phyloP scores from a whole-genome alignment of 306 rosid genomes.

The Inga laurina region DNA sequence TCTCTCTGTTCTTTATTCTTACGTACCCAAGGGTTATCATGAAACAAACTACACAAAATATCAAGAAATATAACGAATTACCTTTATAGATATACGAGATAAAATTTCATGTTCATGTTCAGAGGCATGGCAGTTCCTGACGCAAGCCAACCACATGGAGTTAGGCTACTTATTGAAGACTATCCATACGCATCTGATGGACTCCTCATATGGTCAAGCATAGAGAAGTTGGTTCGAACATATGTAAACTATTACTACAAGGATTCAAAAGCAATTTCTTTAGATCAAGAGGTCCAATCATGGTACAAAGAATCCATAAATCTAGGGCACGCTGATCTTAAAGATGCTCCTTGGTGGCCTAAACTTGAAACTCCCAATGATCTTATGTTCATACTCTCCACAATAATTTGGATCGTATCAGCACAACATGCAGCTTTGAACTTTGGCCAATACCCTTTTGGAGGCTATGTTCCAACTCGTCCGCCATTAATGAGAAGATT shows the following conservation, averaged over 20 bases:
- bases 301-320: slow-evolving; percentile 51
- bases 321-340: slow-evolving; percentile 44
- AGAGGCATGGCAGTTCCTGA: slow-evolving; percentile 46
- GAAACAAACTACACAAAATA: too few species aligned
- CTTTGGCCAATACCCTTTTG: slow-evolving; percentile 47
- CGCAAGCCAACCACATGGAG: slow-evolving; percentile 36
- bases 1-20: too few species aligned
- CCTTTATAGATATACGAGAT: not conserved
- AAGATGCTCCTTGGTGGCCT: slow-evolving; percentile 49
- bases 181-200: slow-evolving; percentile 56
- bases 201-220: slow-evolving; percentile 53
- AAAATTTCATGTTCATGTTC: not conserved
- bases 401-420: slow-evolving; percentile 40
- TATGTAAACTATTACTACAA: slow-evolving; percentile 47
- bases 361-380: slow-evolving; percentile 43
- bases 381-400: slow-evolving; percentile 41
- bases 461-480: slow-evolving; percentile 40
- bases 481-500: slow-evolving; percentile 45
- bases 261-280: slow-evolving; percentile 28
- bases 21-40: too few species aligned
- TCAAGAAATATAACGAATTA: not conserved
- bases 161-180: slow-evolving; percentile 46
- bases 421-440: slow-evolving; percentile 51
- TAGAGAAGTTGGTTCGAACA: slow-evolving; percentile 36
- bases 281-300: slow-evolving; percentile 43